Base-by-base conservation (phyloP, 805 yeast species). In the Cyberlindnera xishuangbannaensis region DNA sequence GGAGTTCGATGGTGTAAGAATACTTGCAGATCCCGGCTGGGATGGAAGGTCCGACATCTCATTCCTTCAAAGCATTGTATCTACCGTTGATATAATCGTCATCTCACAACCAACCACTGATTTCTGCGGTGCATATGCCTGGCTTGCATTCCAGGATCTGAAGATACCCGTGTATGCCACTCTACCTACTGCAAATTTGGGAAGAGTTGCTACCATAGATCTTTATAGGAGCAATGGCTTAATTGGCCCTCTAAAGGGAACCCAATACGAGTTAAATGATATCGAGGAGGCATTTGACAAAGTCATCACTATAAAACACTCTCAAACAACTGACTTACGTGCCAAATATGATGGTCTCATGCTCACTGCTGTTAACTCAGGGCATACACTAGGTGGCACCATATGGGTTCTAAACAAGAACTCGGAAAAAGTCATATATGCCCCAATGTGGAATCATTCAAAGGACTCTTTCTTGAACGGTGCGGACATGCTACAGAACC, bases 381-480 rank as follows among this genome's bases (percentile, higher is more conserved):
- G 99, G 4, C 95, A 85, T 52, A 69, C 95, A 0, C 67, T 92
- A 18, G 99, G 99, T 41, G 97, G 98, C 11, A 76, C 95, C 0
- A 75, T 88, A 28, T 88, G 97, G 97, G 63, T 79, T 23, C 56
- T 90, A 9, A 69, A 72, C 28, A 78, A 78, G 36, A 77, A 81
- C 40, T 72, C 78, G 13, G 97, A 90, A 45, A 80, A 80, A 42
- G 62, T 88, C n/a, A 64, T 90, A 3, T 85, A 86, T 56, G 95
- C 95, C 0, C 87, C 92, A 2, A 76, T 83, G 28, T 92, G 97
- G 97, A 90, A 88, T 55, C 97, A 92, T 53, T 79, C 97, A 1
- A 78, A 77, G 44, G 97, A 90, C 51, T 71, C 84, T 0, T 87
- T 87, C 46, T 60, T 92, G 33, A 82, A 80, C 41, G 78, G 87